Evolutionary conservation across 2,329 filamentous ascomycete species (phyloP).

Genomic region (Parastagonospora avenae): DNA sequence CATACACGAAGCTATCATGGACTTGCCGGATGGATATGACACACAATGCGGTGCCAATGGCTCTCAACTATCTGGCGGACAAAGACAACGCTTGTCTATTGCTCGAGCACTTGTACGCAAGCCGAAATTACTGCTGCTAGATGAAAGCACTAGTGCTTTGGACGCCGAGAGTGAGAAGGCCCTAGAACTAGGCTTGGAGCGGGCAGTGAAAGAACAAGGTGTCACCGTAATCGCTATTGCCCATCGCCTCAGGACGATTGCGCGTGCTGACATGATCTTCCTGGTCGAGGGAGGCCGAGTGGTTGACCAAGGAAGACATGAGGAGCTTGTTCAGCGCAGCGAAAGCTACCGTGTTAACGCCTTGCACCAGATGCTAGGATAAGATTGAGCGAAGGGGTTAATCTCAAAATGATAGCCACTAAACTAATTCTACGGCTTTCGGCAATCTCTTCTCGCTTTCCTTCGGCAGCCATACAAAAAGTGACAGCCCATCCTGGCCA

Average conservation of each 20-base stretch:
- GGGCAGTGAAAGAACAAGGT: constrained; percentile 39
- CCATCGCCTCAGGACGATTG: constrained; percentile 50
- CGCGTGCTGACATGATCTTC: constrained; percentile 51
- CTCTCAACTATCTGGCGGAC: constrained; percentile 50
- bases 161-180: constrained; percentile 51
- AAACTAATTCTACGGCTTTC: constrained; percentile 14
- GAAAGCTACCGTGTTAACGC: constrained; percentile 58
- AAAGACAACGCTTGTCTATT: constrained; percentile 51
- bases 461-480: constrained; percentile 25
- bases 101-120: constrained; percentile 51
- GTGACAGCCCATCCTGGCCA: constrained; percentile 13
- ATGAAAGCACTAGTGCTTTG: constrained; percentile 51
- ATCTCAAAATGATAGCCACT: too few relatives aligned
- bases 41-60: constrained; percentile 56
- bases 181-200: constrained; percentile 48
- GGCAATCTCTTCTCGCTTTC: constrained; percentile 14
- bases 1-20: constrained; percentile 70
- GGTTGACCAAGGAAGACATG: constrained; percentile 56
- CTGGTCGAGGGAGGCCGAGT: constrained; percentile 56
- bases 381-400: not conserved
- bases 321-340: constrained; percentile 54
- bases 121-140: constrained; percentile 48
- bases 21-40: constrained; percentile 68
- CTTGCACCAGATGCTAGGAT: constrained; percentile 54
- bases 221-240: constrained; percentile 54